These are phyloP conservation scores for Grifola frondosa DNA, from an alignment of 1,284 basidiomycete genomes.

Conservation along the genomic window DNA sequence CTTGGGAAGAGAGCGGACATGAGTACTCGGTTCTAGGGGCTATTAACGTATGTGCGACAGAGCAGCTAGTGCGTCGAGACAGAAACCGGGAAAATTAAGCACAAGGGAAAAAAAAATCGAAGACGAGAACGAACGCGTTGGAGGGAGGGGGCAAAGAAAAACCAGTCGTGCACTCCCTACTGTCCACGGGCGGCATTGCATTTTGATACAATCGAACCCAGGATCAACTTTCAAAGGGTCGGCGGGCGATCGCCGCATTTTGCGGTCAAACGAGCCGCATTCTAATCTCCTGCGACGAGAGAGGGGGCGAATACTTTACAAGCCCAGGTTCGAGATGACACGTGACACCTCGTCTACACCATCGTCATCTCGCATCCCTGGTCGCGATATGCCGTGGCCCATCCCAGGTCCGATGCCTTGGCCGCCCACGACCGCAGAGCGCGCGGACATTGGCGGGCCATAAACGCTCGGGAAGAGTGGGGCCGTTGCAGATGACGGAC, in stretches of 20 bases:
- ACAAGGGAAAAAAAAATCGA: conserved; percentile 6
- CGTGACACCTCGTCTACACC: conserved; percentile 71
- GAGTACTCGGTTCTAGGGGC: conserved; percentile 18
- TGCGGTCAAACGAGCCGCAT: no score
- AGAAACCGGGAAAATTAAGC: conserved; percentile 3
- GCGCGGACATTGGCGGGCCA: conserved; percentile 51
- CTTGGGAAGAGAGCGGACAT: conserved; percentile 21
- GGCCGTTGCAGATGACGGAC: conserved; percentile 69
- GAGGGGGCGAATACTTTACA: conserved; percentile 47
- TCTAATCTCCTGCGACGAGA: no score
- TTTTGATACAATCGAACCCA: no score
- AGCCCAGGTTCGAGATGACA: conserved; percentile 75
- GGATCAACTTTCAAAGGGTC: no score
- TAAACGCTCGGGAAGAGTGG: conserved; percentile 84
- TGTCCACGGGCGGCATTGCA: no score
- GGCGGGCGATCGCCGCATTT: no score
- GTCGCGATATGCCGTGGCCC: conserved; percentile 27
- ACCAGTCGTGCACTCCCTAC: no score
- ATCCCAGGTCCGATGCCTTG: conserved; percentile 22
- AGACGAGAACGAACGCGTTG: no score
- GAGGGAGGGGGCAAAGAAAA: no score
- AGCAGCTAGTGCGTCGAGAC: background rate
- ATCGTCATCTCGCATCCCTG: conserved; percentile 55
- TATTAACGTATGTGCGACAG: conserved; percentile 17
- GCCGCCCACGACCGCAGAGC: conserved; percentile 43